Evolutionary conservation across 2,329 filamentous ascomycete species (phyloP), one percentile per base, ranked within the genome.

Genomic region (Talaromyces marneffei): DNA sequence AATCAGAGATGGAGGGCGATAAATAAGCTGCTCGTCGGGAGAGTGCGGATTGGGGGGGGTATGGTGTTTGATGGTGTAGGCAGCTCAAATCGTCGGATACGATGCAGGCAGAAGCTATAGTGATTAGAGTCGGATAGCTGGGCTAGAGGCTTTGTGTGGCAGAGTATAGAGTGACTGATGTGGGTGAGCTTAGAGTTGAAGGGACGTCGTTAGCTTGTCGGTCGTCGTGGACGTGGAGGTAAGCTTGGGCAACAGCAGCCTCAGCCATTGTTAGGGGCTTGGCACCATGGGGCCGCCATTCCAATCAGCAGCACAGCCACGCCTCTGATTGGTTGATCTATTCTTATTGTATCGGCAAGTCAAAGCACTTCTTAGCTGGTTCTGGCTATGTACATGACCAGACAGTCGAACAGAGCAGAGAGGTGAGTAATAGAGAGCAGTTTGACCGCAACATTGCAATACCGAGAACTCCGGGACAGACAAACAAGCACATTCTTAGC

Each of bases 221-320:
- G 23, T 48, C 29, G 25, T 29, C 9, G 40, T 25, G n/a, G 39
- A 18, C 40, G 40, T 25, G 23, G 44, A 48, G 44, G n/a, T 16
- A 16, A 48, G 42, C 42, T 52, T 12, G 27, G 25, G 12, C 35
- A 4, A 18, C 8, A n/a, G 48, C 52, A 55, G 52, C 52, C 52
- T 55, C 33, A 55, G 52, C 52, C 20, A 53, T 29, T 29, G 9
- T 33, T 8, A 23, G 48, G 12, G 48, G 48, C 48, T 52, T 52
- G 48, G 48, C 48, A n/a, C 5, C 16, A 20, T 14, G 23, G 46
- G 52, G 52, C 33, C 52, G 52, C 50, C 18, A n/a, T n/a, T n/a
- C n/a, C n/a, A n/a, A n/a, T n/a, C n/a, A n/a, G n/a, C n/a, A 18
- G 52, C 52, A 40, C 52, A 37, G 52, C 52, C 52, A 55, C 52